These are phyloP conservation scores for Yamadazyma atlantica DNA, from an alignment of 1,139 yeast genomes.

Conservation along the genomic window DNA sequence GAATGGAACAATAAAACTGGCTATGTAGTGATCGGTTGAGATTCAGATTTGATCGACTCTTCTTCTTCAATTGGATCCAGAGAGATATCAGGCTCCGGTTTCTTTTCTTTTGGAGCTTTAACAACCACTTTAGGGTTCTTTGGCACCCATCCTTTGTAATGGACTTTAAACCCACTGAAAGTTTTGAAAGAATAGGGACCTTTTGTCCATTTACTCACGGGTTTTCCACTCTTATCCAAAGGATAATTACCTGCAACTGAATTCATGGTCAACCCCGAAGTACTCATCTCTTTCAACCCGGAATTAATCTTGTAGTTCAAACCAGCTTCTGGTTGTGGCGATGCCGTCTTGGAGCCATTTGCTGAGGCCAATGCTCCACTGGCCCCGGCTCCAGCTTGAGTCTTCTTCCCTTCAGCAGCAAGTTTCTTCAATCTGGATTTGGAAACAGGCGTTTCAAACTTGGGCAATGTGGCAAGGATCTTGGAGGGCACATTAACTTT, in stretches of 20 bases:
- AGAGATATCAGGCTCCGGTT: not conserved
- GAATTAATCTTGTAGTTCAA: slow-evolving; percentile 33
- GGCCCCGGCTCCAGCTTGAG: slow-evolving; percentile 11
- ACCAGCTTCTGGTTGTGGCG: slow-evolving; percentile 16
- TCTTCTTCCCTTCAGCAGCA: slow-evolving; percentile 29
- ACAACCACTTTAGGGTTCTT: not conserved
- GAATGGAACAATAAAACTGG: no score
- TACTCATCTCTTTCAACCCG: slow-evolving; percentile 42
- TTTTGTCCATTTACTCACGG: slow-evolving; percentile 53
- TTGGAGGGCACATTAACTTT: slow-evolving; percentile 31
- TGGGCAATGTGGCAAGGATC: slow-evolving; percentile 35
- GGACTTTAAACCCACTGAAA: slow-evolving; percentile 58
- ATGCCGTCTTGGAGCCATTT: slow-evolving; percentile 13
- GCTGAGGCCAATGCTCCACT: no score
- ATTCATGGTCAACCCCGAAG: slow-evolving; percentile 45
- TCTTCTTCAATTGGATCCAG: not conserved
- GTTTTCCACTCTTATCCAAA: slow-evolving; percentile 51
- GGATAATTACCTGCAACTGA: slow-evolving; percentile 26
- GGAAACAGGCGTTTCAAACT: slow-evolving; percentile 30
- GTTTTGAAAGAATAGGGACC: slow-evolving; percentile 48
- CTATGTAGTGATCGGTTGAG: not conserved
- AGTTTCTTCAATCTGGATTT: slow-evolving; percentile 32
- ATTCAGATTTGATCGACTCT: not conserved
- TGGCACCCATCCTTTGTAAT: slow-evolving; percentile 21
- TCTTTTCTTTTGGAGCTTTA: not conserved